Evolutionary conservation across 2,329 filamentous ascomycete genomes (phyloP), one percentile per base, ranked within the genome.

Genomic region (Alternaria angustiovoidea): DNA sequence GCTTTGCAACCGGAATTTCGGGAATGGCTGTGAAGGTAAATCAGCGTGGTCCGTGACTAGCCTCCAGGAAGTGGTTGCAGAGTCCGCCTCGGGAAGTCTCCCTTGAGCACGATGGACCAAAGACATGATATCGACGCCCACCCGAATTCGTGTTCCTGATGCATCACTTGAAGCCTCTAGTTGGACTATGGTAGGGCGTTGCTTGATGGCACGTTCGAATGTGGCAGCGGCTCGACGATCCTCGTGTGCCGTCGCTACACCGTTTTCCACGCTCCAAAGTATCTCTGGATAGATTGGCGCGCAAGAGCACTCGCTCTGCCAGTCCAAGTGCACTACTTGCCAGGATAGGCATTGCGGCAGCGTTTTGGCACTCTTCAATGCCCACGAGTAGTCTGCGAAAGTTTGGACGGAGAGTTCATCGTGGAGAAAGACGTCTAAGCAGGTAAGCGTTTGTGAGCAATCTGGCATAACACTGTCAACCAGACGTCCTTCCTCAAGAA

Each of bases 151-250:
- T 14, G 72, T 66, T 14, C 68, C 71, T 1, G 71, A 49, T 3
- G 71, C 63, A 36, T 76, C 69, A 2, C 38, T 20, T 0, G 28
- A 54, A 9, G 66, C n/a, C 4, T 64, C 42, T 4, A 75, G 26
- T 4, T 64, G 48, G 11, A 78, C 63, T 7, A 75, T 65, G 0
- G 56, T 38, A 2, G 84, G 82, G 12, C 82, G 77, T 18, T 71
- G 71, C 65, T 88, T 88, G 11, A 86, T 69, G 1, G 77, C 76
- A 38, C 79, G 78, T 66, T 88, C 87, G 61, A 82, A 87, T 0
- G 70, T 58, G 2, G 81, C 82, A 30, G 86, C 85, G 60, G 82
- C 79, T 56, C 80, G 69, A 0, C 82, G 80, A n/a, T 78, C 72
- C 54, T 78, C 75, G 14, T 68, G 63, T 8, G 75, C 68, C 2